These are phyloP conservation scores for Neurospora hispaniola DNA, from an alignment of 495 filamentous ascomycete species.

Conservation along the genomic window DNA sequence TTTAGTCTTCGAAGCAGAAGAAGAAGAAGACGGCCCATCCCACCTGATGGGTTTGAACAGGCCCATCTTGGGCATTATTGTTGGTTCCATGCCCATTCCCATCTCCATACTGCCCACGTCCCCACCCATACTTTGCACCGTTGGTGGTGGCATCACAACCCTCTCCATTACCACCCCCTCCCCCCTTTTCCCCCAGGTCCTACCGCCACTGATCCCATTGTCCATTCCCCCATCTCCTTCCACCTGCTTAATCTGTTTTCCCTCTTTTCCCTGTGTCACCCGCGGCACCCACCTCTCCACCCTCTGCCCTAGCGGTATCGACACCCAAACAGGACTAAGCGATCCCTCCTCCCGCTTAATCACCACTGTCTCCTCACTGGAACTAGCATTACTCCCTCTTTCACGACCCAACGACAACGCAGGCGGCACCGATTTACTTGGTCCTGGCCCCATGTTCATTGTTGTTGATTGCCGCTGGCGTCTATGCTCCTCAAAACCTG, in stretches of 20 bases:
- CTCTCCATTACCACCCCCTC: neutral
- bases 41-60: neutral
- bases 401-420: neutral
- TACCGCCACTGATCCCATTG: neutral
- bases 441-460: neutral
- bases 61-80: neutral
- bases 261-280: neutral
- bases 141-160: neutral
- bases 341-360: neutral
- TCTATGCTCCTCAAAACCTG: neutral
- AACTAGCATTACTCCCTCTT: neutral
- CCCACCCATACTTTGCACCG: neutral
- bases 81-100: neutral
- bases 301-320: neutral
- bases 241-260: too few relatives aligned
- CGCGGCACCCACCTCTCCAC: neutral
- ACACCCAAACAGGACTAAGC: too few relatives aligned
- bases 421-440: neutral
- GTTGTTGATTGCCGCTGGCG: rapidly evolving
- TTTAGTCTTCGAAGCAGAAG: neutral
- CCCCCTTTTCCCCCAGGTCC: neutral
- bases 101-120: too few relatives aligned
- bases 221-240: neutral
- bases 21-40: neutral
- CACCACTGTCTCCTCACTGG: neutral